Base-by-base conservation (phyloP, 768 basidiomycete genomes). In the Tulasnella sp. region DNA sequence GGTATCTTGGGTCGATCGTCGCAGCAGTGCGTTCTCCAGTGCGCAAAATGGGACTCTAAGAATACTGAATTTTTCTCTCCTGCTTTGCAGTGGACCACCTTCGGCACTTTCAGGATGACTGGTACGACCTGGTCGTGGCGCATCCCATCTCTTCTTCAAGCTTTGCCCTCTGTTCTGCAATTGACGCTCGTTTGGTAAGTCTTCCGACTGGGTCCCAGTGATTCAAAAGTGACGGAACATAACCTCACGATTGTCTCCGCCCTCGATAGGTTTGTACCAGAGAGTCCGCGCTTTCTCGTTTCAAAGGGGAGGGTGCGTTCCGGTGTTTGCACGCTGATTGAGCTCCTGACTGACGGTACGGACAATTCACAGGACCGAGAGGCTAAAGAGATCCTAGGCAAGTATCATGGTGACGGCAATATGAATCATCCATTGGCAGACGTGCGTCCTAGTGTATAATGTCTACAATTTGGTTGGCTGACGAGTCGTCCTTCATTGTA, bases 1-100 rank as follows among this genome's bases (percentile, higher is more conserved):
- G 86, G 86, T 87, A 87, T 68, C 65, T 83, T 34, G 86, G 87
- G 9, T 82, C 82, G 61, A 81, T 85, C 60, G 68, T 81, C 31
- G 57, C 57, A 19, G 57, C 57, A 34, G 54, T 56, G 42, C 4
- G 54, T 56, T 42, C 25, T 48, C 45, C 45, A 19, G 8, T 21
- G 19, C 41, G 41, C 41, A 19, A 19, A 10, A 43, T 43, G 41
- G 41, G 11, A 11, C 10, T 10, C 41, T 43, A 43, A 43, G 10
- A 43, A 10, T 10, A 43, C n/a, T 19, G 41, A 10, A 27, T 21
- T 25, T 30, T 12, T 50, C 31, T 50, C 15, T 19, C 38, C 11
- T 27, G 24, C 27, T 55, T n/a, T n/a, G n/a, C n/a, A 56, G 22
- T 80, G 78, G 79, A 66, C 71, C 12, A 76, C 75, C 51, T 75